Base-by-base conservation (phyloP, 1,139 yeast genomes). In the Kurtzmaniella quercitrusa region DNA sequence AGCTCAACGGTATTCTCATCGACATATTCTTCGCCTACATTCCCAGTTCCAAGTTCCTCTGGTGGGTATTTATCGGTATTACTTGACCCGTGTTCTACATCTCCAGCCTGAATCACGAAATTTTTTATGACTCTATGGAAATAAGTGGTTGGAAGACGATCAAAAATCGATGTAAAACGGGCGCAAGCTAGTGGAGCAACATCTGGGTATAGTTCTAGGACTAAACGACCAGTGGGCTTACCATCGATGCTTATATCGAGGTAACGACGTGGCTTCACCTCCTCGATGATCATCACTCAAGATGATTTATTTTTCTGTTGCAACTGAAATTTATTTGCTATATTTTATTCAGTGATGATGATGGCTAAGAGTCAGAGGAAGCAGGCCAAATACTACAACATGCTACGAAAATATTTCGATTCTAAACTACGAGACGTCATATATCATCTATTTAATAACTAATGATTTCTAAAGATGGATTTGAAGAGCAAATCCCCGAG, bases 21-120 rank as follows among this genome's bases (percentile, higher is more conserved):
- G 2, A 60, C 58, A 46, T 65, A 65, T 10, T 74, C 23, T 67
- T 1, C 84, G 7, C 38, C 75, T 12, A 70, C 62, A 17, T 79
- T 81, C n/a, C 84, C 83, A 25, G 62, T 68, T 1, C 88, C 88
- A 5, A 73, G 49, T 3, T 63, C 51, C 1, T 49, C 56, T n/a
- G 62, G 57, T 0, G 69, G 65, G 42, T 72, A 68, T 5, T 53
- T 56, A 0, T 44, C 46, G 5, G 46, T 52, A 0, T 66, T 50
- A 3, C 11, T 15, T 25, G 58, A 51, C 4, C 60, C 63, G 43
- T 55, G 45, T 16, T 58, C 41, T 6, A 76, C 56, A 55, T 85
- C 93, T 34, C 95, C 96, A 3, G 84, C 85, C 57, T 87, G 95
- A n/a, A 88, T 66, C 63, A 87, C 77, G 55, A 86, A 89, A 58